These are phyloP conservation scores for Haematococcus sp. DNA, from an alignment of 139 green algal genomes.

Conservation along the genomic window DNA sequence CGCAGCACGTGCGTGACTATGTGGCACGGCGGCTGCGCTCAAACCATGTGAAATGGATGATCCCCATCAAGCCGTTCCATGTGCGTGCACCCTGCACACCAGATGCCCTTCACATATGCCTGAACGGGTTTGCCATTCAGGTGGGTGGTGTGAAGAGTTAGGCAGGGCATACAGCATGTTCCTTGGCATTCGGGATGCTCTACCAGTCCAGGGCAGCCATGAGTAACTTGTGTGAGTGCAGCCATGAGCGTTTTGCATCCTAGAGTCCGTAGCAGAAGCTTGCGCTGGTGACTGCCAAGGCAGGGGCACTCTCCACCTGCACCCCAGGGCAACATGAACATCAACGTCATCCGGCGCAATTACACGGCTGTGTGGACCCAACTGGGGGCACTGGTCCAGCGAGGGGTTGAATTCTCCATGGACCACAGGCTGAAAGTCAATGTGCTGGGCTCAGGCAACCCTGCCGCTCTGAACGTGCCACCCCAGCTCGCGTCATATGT, in stretches of 20 bases:
- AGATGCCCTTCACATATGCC: constrained; percentile 11
- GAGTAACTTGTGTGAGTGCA: too few species aligned
- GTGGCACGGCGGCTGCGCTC: neutral
- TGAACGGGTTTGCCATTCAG: constrained; percentile 15
- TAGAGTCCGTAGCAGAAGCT: too few species aligned
- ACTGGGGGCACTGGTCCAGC: neutral
- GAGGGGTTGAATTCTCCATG: neutral
- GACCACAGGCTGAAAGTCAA: constrained; percentile 2
- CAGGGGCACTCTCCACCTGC: too few species aligned
- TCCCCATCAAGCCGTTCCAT: constrained; percentile 8
- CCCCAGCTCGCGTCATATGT: constrained; percentile 1
- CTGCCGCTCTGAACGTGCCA: constrained; percentile 3
- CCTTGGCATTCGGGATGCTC: too few species aligned
- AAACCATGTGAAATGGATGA: constrained; percentile 2
- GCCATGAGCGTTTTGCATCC: too few species aligned
- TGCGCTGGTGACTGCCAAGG: too few species aligned
- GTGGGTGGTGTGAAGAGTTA: too few species aligned
- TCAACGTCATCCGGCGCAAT: constrained; percentile 25
- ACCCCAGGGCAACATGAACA: constrained; percentile 17
- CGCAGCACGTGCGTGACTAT: too few species aligned
- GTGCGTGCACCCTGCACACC: constrained; percentile 9
- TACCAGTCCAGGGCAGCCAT: too few species aligned
- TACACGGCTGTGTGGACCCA: constrained; percentile 25
- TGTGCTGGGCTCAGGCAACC: constrained; percentile 16
- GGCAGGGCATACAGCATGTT: too few species aligned